Conservation (phyloP, 352 stramenopile species). For the Peronospora farinosa region DNA sequence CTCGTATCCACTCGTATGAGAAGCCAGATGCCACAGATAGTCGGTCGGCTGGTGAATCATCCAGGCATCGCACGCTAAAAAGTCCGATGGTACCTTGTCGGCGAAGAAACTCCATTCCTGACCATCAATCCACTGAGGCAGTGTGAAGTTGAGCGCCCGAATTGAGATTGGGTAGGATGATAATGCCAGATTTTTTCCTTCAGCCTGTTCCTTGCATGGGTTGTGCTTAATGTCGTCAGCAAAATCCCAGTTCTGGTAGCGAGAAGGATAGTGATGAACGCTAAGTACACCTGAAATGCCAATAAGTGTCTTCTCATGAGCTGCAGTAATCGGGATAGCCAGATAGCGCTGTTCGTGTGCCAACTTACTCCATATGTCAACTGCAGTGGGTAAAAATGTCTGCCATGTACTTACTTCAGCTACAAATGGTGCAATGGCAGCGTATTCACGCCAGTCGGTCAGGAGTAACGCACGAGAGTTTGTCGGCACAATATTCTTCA, state of each 20-base stretch:
- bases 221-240: conserved; percentile 77
- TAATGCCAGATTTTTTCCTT: conserved; percentile 38
- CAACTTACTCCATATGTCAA: conserved; percentile 50
- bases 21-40: conserved; percentile 67
- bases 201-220: conserved; percentile 42
- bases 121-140: conserved; percentile 74
- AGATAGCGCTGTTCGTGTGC: conserved; percentile 48
- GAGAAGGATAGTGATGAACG: conserved; percentile 72
- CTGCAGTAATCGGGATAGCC: conserved; percentile 60
- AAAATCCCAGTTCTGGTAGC: conserved; percentile 86
- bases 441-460: conserved; percentile 66
- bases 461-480: conserved; percentile 39
- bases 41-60: conserved; percentile 48
- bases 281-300: conserved; percentile 68
- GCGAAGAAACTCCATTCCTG: conserved; percentile 71
- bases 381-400: conserved; percentile 41
- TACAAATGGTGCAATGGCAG: conserved; percentile 66
- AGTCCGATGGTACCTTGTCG: conserved; percentile 47
- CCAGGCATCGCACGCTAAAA: conserved; percentile 70
- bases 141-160: conserved; percentile 61
- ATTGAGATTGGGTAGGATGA: conserved; percentile 72
- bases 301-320: conserved; percentile 45
- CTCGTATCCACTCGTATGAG: conserved; percentile 70
- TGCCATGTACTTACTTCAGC: conserved; percentile 48
- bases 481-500: conserved; percentile 32